phyloP scores from a whole-genome alignment of 495 filamentous ascomycete species.

The Neurospora sp. region DNA sequence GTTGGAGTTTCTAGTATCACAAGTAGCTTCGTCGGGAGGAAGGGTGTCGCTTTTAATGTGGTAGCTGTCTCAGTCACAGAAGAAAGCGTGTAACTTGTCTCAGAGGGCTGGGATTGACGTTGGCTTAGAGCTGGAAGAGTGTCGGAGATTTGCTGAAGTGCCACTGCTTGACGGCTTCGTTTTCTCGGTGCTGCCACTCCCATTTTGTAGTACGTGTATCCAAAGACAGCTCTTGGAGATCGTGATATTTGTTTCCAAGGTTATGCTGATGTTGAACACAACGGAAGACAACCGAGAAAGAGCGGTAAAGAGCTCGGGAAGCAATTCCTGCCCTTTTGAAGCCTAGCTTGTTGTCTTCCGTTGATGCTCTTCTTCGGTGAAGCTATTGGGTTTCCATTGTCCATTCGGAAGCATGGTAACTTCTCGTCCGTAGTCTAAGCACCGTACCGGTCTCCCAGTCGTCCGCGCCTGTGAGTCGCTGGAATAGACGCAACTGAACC shows the following conservation, averaged over 20 bases:
- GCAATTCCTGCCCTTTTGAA: background rate
- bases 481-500: background rate
- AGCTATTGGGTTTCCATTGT: background rate
- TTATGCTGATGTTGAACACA: background rate
- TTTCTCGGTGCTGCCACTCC: background rate
- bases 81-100: background rate
- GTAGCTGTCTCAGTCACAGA: background rate
- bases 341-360: background rate
- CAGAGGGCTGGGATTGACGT: background rate
- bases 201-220: background rate
- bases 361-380: background rate
- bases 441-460: background rate
- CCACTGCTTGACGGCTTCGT: background rate
- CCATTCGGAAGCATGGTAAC: background rate
- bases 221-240: background rate
- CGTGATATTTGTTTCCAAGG: background rate
- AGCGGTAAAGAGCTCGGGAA: background rate
- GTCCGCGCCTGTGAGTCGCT: background rate
- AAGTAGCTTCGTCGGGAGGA: background rate
- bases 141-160: background rate
- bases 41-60: background rate
- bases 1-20: background rate
- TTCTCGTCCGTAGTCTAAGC: background rate
- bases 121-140: background rate
- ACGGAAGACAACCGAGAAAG: background rate